These are phyloP conservation scores for Xylaria sp. DNA, from an alignment of 2,329 filamentous ascomycete species.

Conservation along the genomic window DNA sequence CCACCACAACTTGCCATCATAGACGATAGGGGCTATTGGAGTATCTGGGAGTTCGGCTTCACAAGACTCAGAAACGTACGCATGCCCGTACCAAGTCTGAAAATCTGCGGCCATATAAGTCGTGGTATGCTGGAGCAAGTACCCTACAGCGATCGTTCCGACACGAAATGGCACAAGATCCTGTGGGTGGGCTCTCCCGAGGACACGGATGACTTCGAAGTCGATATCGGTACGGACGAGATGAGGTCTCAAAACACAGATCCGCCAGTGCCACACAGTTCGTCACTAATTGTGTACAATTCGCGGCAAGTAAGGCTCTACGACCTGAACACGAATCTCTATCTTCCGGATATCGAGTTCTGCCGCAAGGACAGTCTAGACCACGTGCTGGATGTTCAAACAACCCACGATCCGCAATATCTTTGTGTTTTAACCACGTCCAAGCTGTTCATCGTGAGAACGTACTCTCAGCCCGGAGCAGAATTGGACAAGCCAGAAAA, in stretches of 20 bases:
- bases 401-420: slow-evolving; percentile 27
- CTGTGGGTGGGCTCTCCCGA: slow-evolving; percentile 37
- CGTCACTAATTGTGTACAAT: slow-evolving; percentile 41
- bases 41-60: slow-evolving; percentile 55
- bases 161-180: slow-evolving; percentile 39
- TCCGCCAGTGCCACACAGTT: slow-evolving; percentile 49
- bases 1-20: slow-evolving; percentile 59
- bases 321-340: slow-evolving; percentile 24
- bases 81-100: slow-evolving; percentile 32
- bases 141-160: slow-evolving; percentile 29
- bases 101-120: slow-evolving; percentile 41
- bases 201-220: slow-evolving; percentile 35
- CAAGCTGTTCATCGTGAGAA: slow-evolving; percentile 27
- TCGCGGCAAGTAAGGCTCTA: slow-evolving; percentile 28
- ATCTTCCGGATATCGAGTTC: slow-evolving; percentile 27
- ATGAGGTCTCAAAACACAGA: slow-evolving; percentile 23
- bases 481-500: slow-evolving; percentile 21
- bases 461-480: slow-evolving; percentile 17
- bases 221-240: slow-evolving; percentile 30
- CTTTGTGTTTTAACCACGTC: slow-evolving; percentile 30
- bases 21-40: slow-evolving; percentile 62
- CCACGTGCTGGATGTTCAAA: slow-evolving; percentile 28
- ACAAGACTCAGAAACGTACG: slow-evolving; percentile 34
- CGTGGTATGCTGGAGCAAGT: slow-evolving; percentile 35
- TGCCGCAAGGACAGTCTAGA: slow-evolving; percentile 21